Base-by-base conservation (phyloP, 495 filamentous ascomycete genomes). In the Zalerion maritima region DNA sequence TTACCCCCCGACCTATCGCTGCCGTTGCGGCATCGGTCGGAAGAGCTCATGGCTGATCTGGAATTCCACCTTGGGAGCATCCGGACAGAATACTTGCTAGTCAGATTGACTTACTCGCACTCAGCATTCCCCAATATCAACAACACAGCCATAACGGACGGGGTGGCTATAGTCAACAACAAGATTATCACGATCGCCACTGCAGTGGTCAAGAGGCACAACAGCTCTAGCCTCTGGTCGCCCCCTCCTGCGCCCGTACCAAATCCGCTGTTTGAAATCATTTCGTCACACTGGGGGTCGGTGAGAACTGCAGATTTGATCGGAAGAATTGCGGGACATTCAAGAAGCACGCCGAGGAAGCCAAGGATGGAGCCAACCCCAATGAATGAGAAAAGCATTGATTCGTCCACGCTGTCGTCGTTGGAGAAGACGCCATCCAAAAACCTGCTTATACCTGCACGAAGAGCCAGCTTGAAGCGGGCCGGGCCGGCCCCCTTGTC, bases 21-120 rank as follows among this genome's bases (percentile, higher is more conserved):
- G 45, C 29, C 11, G 23, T 26, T 4, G 38, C 49, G 45, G 24
- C 49, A 45, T 37, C 52, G 38, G 24, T 57, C 67, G 2, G 57
- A 62, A 17, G 52, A 58, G 21, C 49, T 71, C 8, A 62, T 71
- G 2, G 51, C 62, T 17, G 59, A 66, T 28, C 47, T 71, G 11
- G 61, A 69, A 28, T 43, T 40, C 14, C 50, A 63, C 21, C 47
- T 71, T 3, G 62, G 64, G n/a, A 44, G 46, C 20, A 42, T 42
- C 6, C 32, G 32, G 24, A 50, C 39, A 1, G 42, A 56, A 14
- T 69, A 62, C 31, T 24, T 67, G n/a, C 52, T 49, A n/a, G 48
- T 67, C 12, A 44, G 52, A 11, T 21, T 71, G 3, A 47, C 38
- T 4, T 71, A 68, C 26, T 47, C 49, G 1, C 62, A 69, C 37